phyloP scores from a whole-genome alignment of 1,284 basidiomycete genomes.

The Puccinia coronata region DNA sequence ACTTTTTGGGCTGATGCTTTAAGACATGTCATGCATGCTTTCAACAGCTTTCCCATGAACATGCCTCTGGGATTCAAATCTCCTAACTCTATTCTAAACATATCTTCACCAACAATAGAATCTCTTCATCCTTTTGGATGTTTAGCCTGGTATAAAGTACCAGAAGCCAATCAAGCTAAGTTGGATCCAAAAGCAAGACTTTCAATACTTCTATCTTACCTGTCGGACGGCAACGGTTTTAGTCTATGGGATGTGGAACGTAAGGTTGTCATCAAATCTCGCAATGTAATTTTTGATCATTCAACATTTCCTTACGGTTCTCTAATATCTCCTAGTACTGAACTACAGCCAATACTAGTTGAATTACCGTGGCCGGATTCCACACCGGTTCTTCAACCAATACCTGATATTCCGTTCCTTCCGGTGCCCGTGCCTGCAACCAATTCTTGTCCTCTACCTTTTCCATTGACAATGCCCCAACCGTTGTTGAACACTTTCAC shows the following conservation, averaged over 20 bases:
- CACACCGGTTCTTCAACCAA: too few species aligned
- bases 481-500: too few species aligned
- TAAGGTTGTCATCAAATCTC: background rate
- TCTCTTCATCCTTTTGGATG: background rate
- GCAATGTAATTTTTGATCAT: background rate
- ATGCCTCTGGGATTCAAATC: conserved; percentile 16
- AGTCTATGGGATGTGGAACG: background rate
- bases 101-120: background rate
- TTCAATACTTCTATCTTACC: background rate
- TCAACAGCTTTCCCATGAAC: background rate
- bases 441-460: too few species aligned
- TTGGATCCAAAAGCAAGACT: background rate
- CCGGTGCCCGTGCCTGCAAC: too few species aligned
- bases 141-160: background rate
- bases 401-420: too few species aligned
- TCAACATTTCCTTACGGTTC: too few species aligned
- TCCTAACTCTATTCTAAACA: background rate
- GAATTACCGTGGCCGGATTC: background rate
- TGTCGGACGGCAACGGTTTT: background rate
- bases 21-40: background rate
- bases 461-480: too few species aligned
- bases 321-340: too few species aligned
- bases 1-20: conserved; percentile 10
- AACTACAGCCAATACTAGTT: background rate
- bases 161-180: background rate